Evolutionary conservation across 2,329 filamentous ascomycete genomes (phyloP).

Genomic region (Penicillium rolfsii): DNA sequence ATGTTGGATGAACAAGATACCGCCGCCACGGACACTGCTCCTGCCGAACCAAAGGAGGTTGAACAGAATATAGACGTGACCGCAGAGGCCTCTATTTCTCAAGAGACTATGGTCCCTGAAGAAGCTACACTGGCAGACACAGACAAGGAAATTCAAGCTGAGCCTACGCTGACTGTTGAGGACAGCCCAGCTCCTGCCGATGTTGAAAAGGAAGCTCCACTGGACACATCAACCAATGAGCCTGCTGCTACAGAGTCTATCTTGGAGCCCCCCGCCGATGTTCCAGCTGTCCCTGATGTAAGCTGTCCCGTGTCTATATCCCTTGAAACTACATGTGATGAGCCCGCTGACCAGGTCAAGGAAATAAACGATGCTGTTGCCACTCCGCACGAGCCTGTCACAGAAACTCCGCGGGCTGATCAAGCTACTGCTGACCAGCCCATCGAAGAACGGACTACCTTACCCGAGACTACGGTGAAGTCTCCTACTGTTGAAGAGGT

Average conservation of each 20-base stretch:
- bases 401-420: slow-evolving; percentile 8
- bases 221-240: slow-evolving; percentile 5
- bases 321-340: background rate
- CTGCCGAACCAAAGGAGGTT: slow-evolving; percentile 2
- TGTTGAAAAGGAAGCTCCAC: background rate
- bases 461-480: background rate
- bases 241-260: slow-evolving; percentile 1
- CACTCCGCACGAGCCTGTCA: slow-evolving; percentile 3
- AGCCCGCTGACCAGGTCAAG: background rate
- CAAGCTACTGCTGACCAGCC: slow-evolving; percentile 3
- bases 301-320: background rate
- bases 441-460: background rate
- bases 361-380: slow-evolving; percentile 1
- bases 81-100: background rate
- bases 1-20: slow-evolving; percentile 17
- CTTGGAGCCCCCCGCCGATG: slow-evolving; percentile 2
- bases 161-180: background rate
- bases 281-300: slow-evolving; percentile 2
- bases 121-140: slow-evolving; percentile 1
- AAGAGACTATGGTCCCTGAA: slow-evolving; percentile 3
- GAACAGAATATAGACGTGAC: background rate
- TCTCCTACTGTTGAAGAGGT: background rate
- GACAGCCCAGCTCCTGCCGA: slow-evolving; percentile 3
- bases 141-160: slow-evolving; percentile 2
- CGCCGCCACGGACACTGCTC: slow-evolving; percentile 7